Conservation (phyloP, 2,329 filamentous ascomycete genomes). For the Aspergillus pseudoglaucus region DNA sequence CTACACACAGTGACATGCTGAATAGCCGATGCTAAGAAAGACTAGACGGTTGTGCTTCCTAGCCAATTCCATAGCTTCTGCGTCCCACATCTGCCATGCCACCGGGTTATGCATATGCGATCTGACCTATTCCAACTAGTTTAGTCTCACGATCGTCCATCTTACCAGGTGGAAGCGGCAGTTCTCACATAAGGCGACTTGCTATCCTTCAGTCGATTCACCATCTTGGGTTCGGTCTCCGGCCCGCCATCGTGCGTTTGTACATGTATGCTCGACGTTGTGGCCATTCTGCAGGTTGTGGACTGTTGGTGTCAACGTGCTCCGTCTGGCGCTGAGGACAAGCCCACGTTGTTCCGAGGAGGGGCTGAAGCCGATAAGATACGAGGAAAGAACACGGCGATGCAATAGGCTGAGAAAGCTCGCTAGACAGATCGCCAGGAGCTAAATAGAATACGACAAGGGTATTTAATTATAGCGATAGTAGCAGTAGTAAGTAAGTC, state of each 20-base stretch:
- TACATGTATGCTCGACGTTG: conserved; percentile 21
- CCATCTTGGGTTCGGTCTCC: conserved; percentile 30
- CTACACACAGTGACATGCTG: conserved; percentile 81
- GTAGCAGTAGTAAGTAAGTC: not conserved
- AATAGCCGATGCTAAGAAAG: conserved; percentile 91
- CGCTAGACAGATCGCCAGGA: not conserved
- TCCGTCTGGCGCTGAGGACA: conserved; percentile 4
- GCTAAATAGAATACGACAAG: not conserved
- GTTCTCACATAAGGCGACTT: conserved; percentile 59
- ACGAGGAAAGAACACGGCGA: not conserved
- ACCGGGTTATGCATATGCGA: conserved; percentile 75
- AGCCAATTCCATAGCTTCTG: conserved; percentile 69
- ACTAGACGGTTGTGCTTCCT: conserved; percentile 78
- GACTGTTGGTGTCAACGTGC: conserved; percentile 11
- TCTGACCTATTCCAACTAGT: conserved; percentile 48
- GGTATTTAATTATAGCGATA: not conserved
- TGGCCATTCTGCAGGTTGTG: conserved; percentile 19
- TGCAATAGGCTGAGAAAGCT: not conserved
- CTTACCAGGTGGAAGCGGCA: not conserved
- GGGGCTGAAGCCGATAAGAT: conserved; percentile 8
- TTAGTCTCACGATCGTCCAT: conserved; percentile 1
- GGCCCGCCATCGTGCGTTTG: conserved; percentile 19
- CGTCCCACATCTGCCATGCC: conserved; percentile 83
- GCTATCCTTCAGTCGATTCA: conserved; percentile 55
- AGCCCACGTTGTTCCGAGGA: conserved; percentile 7